Base-by-base conservation (phyloP, 345 rosid genomes). In the Arabidopsis arenosa region DNA sequence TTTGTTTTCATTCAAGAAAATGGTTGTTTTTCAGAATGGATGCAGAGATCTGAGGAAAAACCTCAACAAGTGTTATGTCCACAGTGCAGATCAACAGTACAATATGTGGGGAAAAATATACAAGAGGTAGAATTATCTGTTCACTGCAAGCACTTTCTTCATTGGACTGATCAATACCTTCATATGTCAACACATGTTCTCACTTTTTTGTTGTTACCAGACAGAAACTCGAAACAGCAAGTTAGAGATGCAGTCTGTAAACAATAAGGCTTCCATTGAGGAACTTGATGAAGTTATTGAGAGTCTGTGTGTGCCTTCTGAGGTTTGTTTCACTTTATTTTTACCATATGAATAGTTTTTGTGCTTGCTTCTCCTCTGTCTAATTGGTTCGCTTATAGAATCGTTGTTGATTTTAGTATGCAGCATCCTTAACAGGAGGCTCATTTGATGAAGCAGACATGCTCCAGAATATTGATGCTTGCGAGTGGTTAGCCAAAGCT, bases 11-110 rank as follows among this genome's bases (percentile, higher is more conserved):
- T 23, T 23, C 26, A 23, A 23, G 26, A 23, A 23, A 94, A 94
- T 74, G 98, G 98, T 47, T 94, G 98, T 82, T 90, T 94, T 84
- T 94, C 96, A 4, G 96, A 92, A 81, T 94, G 97, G 98, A 79
- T 93, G 79, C 85, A 83, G 84, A 87, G 90, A 83, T 88, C 95
- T 12, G 84, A 89, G 78, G 84, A 80, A 44, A 94, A 80, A 78
- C 93, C 71, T 83, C 43, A 85, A 18, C 82, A 41, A 54, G 95
- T 94, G 21, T 77, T 92, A 11, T 94, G 98, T 80, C 98, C 98
- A 55, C 93, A 92, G 41, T 94, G 98, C 79, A 85, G 98, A 84
- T 93, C 90, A 75, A 83, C 83, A 68, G 89, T 92, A 59, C 96
- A 84, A 39, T 88, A 79, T 86, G 97, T 84, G 65, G 96, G 95